Evolutionary conservation across 179 eudicot genomes (phyloP).

Genomic region (Corrigiola litoralis): DNA sequence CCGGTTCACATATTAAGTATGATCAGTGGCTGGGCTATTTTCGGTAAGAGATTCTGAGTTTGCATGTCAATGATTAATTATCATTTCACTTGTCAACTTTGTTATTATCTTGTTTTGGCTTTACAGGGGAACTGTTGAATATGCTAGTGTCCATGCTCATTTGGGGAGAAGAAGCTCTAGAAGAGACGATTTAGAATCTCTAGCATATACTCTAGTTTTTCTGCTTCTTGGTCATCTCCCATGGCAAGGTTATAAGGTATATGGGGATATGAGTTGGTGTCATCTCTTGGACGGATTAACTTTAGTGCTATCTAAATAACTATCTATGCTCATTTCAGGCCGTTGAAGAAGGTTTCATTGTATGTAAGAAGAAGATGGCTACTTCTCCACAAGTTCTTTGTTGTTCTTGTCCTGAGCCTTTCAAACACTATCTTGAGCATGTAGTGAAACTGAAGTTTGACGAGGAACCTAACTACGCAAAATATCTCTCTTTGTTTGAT

Average conservation of each 20-base stretch:
- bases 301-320: background rate
- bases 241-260: conserved; percentile 58
- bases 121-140: conserved; percentile 58
- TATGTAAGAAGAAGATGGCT: conserved; percentile 48
- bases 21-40: conserved; percentile 61
- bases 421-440: conserved; percentile 44
- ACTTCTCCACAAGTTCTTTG: conserved; percentile 41
- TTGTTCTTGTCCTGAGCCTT: conserved; percentile 44
- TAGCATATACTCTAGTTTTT: conserved; percentile 57
- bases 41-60: conserved; percentile 27
- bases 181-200: conserved; percentile 65
- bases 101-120: background rate
- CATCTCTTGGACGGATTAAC: too few species aligned
- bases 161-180: conserved; percentile 62
- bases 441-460: conserved; percentile 55
- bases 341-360: conserved; percentile 39
- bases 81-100: background rate
- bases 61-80: background rate
- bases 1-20: conserved; percentile 48
- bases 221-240: conserved; percentile 56
- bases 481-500: conserved; percentile 46
- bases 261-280: too few species aligned
- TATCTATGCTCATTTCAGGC: conserved; percentile 33
- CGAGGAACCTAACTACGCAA: conserved; percentile 51
- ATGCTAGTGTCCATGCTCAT: conserved; percentile 74